Evolutionary conservation across 2,329 filamentous ascomycete species (phyloP), one percentile per base, ranked within the genome.

Genomic region (Lachnellula subtilissima): DNA sequence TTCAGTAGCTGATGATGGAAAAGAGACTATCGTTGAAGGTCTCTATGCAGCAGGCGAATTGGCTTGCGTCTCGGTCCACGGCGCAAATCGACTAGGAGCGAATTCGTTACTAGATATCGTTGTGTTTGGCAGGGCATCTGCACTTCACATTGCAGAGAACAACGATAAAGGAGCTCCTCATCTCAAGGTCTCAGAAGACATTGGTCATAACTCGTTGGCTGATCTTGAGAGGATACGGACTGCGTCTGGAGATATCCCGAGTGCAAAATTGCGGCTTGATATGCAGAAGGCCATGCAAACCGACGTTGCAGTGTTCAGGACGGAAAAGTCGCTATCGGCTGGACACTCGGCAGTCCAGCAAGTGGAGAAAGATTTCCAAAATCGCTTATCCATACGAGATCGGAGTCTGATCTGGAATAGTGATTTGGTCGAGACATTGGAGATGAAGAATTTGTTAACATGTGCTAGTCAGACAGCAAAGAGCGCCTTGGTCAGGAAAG

Each of bases 141-240:
- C 97, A 61, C 94, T 91, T 55, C 93, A 97, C 82, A 96, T 90
- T 60, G 95, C 97, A 76, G 93, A 72, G 68, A 63, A 76, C 73
- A 19, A 66, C 73, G 25, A 72, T 73, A 61, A 75, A 74, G 50
- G 70, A 0, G 64, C 68, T 48, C 55, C 70, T 4, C 74, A 76
- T 53, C 61, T 68, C 39, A 56, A 65, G 15, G 67, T 64, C 0
- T 70, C 73, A 12, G 52, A 66, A 9, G 60, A 70, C 32, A 72
- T 76, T 25, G 72, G 72, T 32, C 56, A 68, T 25, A 58, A 62
- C 55, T 73, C 68, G 40, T 67, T 74, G 37, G n/a, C 51, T 28
- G 66, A 72, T 53, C 60, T 74, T 53, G 66, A 73, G 15, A 62
- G 59, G 2, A 69, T 76, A 47, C 69, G 75, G 5, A 62, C 59